These are phyloP conservation scores for Sphaerostilbella broomeana DNA, from an alignment of 2,329 filamentous ascomycete species.

Conservation along the genomic window DNA sequence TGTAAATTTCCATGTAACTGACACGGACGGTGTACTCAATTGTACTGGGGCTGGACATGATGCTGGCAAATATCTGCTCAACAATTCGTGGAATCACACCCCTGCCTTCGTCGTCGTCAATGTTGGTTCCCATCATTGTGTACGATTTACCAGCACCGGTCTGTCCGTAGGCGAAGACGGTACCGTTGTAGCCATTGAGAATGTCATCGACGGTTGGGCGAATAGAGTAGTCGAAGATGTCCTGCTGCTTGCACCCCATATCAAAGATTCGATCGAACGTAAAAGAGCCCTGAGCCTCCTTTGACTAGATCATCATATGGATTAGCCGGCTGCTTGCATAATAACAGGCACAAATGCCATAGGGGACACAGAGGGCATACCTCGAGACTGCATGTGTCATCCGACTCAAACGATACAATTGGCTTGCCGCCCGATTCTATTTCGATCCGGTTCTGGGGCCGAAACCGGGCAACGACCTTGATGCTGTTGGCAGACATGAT, in stretches of 20 bases:
- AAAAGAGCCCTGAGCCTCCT: constrained; percentile 76
- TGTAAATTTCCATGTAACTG: constrained; percentile 99
- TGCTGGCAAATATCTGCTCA: constrained; percentile 95
- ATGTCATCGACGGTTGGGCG: constrained; percentile 95
- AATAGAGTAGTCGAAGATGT: constrained; percentile 98
- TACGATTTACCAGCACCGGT: constrained; percentile 98
- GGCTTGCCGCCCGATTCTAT: constrained; percentile 83
- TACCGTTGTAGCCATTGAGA: constrained; percentile 97
- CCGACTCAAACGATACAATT: constrained; percentile 80
- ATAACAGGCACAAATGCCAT: no score
- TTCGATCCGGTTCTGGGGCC: constrained; percentile 94
- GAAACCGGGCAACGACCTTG: constrained; percentile 94
- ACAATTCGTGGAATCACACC: constrained; percentile 96
- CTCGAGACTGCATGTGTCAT: constrained; percentile 81
- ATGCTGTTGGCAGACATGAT: constrained; percentile 59
- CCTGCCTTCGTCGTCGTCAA: constrained; percentile 79
- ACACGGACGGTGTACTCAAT: constrained; percentile 99
- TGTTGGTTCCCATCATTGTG: constrained; percentile 78
- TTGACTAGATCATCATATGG: constrained; percentile 51
- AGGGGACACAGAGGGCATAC: constrained; percentile 41
- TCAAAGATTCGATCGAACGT: constrained; percentile 98
- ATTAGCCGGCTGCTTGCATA: background rate
- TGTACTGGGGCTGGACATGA: constrained; percentile 81
- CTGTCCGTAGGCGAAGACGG: constrained; percentile 96
- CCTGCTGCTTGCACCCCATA: constrained; percentile 81